Evolutionary conservation across 345 rosid species (phyloP), one percentile per base, ranked within the genome.

Genomic region (Bruguiera sexangula): DNA sequence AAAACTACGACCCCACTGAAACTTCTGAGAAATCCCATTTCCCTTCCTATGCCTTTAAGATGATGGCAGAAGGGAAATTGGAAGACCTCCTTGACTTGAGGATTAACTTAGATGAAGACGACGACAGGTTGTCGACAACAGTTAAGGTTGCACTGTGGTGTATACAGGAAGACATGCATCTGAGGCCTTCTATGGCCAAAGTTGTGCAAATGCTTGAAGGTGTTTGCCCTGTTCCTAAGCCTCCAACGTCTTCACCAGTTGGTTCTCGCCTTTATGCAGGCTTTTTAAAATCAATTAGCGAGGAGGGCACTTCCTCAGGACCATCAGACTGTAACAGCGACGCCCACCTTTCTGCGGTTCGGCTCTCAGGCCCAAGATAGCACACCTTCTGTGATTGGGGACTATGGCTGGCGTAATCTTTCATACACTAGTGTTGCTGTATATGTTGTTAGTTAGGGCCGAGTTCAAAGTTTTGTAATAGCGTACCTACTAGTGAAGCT

Each of bases 151-250:
- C 98, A 6, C 78, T 94, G 73, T 91, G 98, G 97, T 94, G 97
- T 57, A 83, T 89, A 75, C 97, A 94, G 70, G 97, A 94, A 76
- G 97, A 94, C 30, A 94, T 91, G 97, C 32, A 54, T 63, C 55
- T 80, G 22, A 84, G 98, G 76, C 97, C 97, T 24, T 73, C 95
- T 22, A 94, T 94, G 98, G 70, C 80, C 48, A 94, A 82, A 83
- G 97, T 89, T 24, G 92, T 88, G 60, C 97, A 94, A 70, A 94
- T 94, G 98, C 97, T 94, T 20, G 98, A 94, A 85, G 96, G 98
- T 20, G 75, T 94, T 51, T 81, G 68, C 61, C 70, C 71, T 0
- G 97, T 91, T 68, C 73, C 85, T 36, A 76, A 73, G 46, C 97
- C 95, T 1, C 98, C 96, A 5, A 32, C 66, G 15, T 89, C 85